Evolutionary conservation across 208 protist genomes (phyloP).

Genomic region (Acanthamoeba lenticulata): DNA sequence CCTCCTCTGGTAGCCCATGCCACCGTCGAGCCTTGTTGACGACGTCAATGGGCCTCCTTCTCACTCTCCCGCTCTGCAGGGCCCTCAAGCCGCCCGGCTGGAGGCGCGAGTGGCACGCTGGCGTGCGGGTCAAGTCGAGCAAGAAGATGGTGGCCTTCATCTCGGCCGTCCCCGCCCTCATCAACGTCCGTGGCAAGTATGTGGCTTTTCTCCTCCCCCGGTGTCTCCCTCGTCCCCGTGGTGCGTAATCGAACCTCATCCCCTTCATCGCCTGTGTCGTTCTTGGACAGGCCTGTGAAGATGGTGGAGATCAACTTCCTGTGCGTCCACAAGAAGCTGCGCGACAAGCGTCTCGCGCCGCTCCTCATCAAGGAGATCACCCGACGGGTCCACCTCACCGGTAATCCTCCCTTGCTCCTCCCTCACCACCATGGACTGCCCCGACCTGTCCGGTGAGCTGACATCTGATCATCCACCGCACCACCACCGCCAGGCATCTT

Average conservation of each 20-base stretch:
- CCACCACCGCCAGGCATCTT: slow-evolving; percentile 87
- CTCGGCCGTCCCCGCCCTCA: slow-evolving; percentile 93
- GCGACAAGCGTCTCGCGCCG: slow-evolving; percentile 97
- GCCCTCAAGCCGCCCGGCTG: slow-evolving; percentile 96
- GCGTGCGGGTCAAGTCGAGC: slow-evolving; percentile 91
- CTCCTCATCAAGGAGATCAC: slow-evolving; percentile 99
- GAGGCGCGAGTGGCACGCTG: slow-evolving; percentile 96
- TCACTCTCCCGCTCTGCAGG: slow-evolving; percentile 69
- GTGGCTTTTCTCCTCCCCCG: neutral
- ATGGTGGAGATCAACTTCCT: slow-evolving; percentile 99
- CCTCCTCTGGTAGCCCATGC: slow-evolving; percentile 91
- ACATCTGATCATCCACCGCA: no score
- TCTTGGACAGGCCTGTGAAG: neutral
- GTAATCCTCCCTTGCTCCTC: slow-evolving; percentile 69
- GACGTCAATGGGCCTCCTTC: neutral
- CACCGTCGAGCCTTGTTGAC: neutral
- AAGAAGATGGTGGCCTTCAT: slow-evolving; percentile 97
- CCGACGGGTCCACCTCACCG: slow-evolving; percentile 95
- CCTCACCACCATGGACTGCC: slow-evolving; percentile 70
- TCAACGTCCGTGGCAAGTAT: slow-evolving; percentile 81
- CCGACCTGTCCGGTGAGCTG: neutral
- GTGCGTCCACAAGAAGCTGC: slow-evolving; percentile 98
- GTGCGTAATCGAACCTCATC: neutral
- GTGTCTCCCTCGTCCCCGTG: neutral
- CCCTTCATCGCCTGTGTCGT: neutral